Base-by-base conservation (phyloP, 192 early-diverging fungal genomes). In the Glomus cerebriforme region DNA sequence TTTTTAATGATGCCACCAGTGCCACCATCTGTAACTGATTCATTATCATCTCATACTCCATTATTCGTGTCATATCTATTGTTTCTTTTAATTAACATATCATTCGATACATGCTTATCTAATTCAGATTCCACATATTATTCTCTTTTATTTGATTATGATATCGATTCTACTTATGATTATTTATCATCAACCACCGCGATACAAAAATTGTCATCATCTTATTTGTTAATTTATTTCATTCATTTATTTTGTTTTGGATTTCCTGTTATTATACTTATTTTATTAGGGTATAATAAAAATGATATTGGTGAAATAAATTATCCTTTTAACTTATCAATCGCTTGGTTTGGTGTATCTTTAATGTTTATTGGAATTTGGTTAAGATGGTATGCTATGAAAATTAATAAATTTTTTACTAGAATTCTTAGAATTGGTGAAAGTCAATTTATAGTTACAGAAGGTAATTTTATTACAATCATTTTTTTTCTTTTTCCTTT, bases 351-450 rank as follows among this genome's bases (percentile, higher is more conserved):
- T 43, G 85, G 83, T 34, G 32, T 86, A 26, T 72, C 29, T 17
- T 66, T 77, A 62, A 83, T 83, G 34, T 27, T 83, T 24, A 49
- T 73, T 7, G 78, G 78, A 35, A 59, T 79, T 75, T 19, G 49
- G 0, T 60, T 85, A 35, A 26, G 80, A 26, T 65, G 58, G 7
- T 85, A 82, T 77, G 47, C 82, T 15, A 83, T 69, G 7, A 66
- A 64, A 60, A 76, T 68, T 7, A 85, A 85, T 31, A 43, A 65
- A 29, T 83, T 82, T 34, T 85, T 81, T 58, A 67, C 83, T 26
- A 45, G 80, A 29, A 66, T 73, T 47, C 47, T 81, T 27, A 73
- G 72, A 45, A 77, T 80, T 9, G 77, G 79, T 3, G 79, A 85
- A 59, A 82, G 81, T 60, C 77, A 81, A 63, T 85, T 60, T 27